Percentiles rank a stretch among this genome's conserved stretches.
These are phyloP conservation scores for Suhomyces ambrosiae DNA, from an alignment of 1,139 yeast genomes.

Conservation along the genomic window DNA sequence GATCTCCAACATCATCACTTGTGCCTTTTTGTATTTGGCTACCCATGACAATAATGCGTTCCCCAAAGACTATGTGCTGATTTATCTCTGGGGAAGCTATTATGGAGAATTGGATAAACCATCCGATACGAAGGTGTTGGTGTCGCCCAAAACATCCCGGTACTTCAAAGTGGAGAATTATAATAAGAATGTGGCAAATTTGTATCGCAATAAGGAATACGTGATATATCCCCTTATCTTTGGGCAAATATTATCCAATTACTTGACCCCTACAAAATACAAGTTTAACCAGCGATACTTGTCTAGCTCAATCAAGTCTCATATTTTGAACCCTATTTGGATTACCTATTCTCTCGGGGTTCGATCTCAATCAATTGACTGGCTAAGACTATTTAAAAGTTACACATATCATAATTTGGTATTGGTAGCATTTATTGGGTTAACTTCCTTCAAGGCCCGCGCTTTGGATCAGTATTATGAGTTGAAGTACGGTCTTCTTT, in stretches of 20 bases:
- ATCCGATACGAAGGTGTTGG: constrained; percentile 30
- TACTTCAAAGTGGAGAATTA: constrained; percentile 32
- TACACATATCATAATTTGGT: constrained; percentile 33
- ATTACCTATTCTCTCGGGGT: constrained; percentile 39
- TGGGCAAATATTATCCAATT: constrained; percentile 46
- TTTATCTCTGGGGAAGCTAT: constrained; percentile 40
- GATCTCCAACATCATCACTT: constrained; percentile 32
- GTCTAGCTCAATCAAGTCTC: constrained; percentile 33
- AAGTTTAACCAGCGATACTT: constrained; percentile 42
- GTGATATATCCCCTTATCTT: constrained; percentile 40
- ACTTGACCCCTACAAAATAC: constrained; percentile 44
- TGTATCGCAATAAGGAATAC: constrained; percentile 38
- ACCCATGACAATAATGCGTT: constrained; percentile 28
- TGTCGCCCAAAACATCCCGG: constrained; percentile 31
- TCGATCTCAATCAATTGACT: constrained; percentile 29
- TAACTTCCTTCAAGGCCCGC: constrained; percentile 26
- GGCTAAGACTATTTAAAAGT: constrained; percentile 30
- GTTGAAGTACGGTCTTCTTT: constrained; percentile 23
- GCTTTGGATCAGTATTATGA: constrained; percentile 33
- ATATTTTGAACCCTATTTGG: constrained; percentile 48
- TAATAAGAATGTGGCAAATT: constrained; percentile 18
- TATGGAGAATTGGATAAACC: constrained; percentile 41
- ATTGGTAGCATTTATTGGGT: constrained; percentile 20
- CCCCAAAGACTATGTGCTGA: constrained; percentile 44
- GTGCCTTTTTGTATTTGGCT: constrained; percentile 36